Evolutionary conservation across 257 asterid genomes (phyloP), one percentile per base, ranked within the genome.

Genomic region (Echites panduratus): DNA sequence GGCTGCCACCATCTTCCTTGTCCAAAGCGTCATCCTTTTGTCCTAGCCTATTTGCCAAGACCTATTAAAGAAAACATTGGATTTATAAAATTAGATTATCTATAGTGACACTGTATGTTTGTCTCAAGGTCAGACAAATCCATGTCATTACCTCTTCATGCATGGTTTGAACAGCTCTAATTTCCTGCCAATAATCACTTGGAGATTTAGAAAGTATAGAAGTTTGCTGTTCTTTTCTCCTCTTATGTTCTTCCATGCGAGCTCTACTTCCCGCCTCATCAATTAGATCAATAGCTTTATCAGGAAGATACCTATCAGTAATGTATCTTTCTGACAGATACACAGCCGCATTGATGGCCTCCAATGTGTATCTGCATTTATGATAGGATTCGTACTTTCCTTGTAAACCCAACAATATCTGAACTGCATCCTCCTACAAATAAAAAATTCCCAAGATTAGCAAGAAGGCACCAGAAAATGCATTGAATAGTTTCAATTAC

Each of bases 251-350:
- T 77, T 87, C 95, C 95, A 94, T 88, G 71, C 91, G 86, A 79
- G 99, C 94, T 87, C 88, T 91, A 80, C 99, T 94, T 81, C 99
- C 99, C 71, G 99, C 99, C 85, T 94, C 99, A 45, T 94, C 99
- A 44, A 94, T 86, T 54, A 94, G 95, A 88, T 94, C 99, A 71
- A 94, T 91, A 41, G 99, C 99, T 81, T 94, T 94, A 80, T 94
- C 99, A 49, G 99, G 99, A 79, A 94, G 98, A 82, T 90, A 82
- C 82, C 99, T 86, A 77, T 94, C 99, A 7, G 96, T 88, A 71
- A 94, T 91, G 79, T 89, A 94, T 80, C 97, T 85, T 65, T 88
- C 93, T 20, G 99, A 91, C 57, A 94, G 86, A 77, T 86, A 83
- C 73, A 94, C 99, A 54, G 99, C 99, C 65, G 99, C 98, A 77